phyloP scores from a whole-genome alignment of 495 filamentous ascomycete genomes.

The Hypoxylon subgilvum region DNA sequence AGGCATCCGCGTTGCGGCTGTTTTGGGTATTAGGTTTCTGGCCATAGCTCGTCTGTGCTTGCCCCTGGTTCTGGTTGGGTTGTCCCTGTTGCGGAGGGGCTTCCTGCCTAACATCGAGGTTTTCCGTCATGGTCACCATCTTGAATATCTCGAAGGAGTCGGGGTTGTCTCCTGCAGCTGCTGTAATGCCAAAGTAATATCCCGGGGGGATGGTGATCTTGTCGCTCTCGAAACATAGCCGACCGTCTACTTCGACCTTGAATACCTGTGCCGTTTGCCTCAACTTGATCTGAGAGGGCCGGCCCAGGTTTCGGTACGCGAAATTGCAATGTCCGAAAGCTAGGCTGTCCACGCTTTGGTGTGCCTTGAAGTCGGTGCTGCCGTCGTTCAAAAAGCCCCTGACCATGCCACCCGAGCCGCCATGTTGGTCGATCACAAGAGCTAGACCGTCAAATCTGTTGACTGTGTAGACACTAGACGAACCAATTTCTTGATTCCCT shows the following conservation, averaged over 20 bases:
- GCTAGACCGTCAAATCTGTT: constrained; percentile 85
- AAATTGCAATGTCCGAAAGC: constrained; percentile 95
- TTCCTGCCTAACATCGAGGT: constrained; percentile 38
- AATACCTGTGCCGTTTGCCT: constrained; percentile 69
- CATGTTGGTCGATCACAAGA: constrained; percentile 85
- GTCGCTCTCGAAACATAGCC: constrained; percentile 80
- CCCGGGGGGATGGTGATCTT: constrained; percentile 77
- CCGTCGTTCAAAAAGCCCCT: constrained; percentile 96
- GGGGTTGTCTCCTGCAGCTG: constrained; percentile 85
- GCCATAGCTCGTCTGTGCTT: constrained; percentile 40
- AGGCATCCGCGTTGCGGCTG: constrained; percentile 40
- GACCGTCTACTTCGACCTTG: constrained; percentile 80
- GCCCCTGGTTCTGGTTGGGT: constrained; percentile 37
- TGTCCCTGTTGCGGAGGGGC: constrained; percentile 47
- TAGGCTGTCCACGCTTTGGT: constrained; percentile 79
- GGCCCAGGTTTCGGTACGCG: constrained; percentile 87
- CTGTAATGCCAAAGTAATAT: constrained; percentile 87
- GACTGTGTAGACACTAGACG: constrained; percentile 80
- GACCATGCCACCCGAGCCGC: constrained; percentile 78
- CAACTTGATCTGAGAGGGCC: constrained; percentile 76
- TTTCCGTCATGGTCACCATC: constrained; percentile 69
- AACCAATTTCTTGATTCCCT: constrained; percentile 66
- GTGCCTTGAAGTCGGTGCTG: constrained; percentile 75
- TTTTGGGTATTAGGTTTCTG: constrained; percentile 31
- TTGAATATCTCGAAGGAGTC: constrained; percentile 96